Conservation (phyloP, 2,329 filamentous ascomycete species). For the Claviceps sp. region DNA sequence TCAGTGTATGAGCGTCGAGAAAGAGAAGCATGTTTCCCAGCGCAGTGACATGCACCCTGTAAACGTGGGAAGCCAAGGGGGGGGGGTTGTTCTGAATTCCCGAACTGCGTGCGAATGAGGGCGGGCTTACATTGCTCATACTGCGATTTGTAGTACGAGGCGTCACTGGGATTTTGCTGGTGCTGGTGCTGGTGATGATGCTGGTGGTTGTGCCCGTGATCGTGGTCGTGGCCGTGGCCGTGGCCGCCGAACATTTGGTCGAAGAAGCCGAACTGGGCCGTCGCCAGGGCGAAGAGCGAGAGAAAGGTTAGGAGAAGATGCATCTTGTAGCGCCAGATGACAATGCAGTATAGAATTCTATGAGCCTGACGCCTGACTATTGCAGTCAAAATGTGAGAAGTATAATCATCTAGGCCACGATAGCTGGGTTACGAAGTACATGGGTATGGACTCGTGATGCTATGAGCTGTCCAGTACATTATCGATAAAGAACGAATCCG, state of each 20-base stretch:
- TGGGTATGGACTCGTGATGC: not conserved
- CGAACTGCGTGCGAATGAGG: too few species aligned
- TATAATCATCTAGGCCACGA: too few species aligned
- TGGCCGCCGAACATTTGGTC: slow-evolving; percentile 84
- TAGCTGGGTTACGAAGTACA: too few species aligned
- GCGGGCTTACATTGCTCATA: slow-evolving; percentile 48
- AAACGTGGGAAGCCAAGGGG: too few species aligned
- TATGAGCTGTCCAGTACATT: not conserved
- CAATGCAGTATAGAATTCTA: not conserved
- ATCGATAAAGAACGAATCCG: not conserved
- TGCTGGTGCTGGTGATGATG: slow-evolving; percentile 56
- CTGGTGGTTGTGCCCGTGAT: slow-evolving; percentile 28
- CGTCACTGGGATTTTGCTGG: slow-evolving; percentile 73
- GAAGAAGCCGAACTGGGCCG: slow-evolving; percentile 88
- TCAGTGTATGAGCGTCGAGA: not conserved
- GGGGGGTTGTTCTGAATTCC: too few species aligned
- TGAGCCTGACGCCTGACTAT: not conserved
- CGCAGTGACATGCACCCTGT: too few species aligned
- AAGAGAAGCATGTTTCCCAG: too few species aligned
- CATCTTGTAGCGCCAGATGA: slow-evolving; percentile 13
- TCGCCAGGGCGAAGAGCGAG: slow-evolving; percentile 45
- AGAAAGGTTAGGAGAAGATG: slow-evolving; percentile 31
- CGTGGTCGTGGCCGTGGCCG: slow-evolving; percentile 24
- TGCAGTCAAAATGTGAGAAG: not conserved
- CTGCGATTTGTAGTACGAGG: slow-evolving; percentile 59